phyloP scores from a whole-genome alignment of 129 eudicot genomes.

The Escallonia rubra region DNA sequence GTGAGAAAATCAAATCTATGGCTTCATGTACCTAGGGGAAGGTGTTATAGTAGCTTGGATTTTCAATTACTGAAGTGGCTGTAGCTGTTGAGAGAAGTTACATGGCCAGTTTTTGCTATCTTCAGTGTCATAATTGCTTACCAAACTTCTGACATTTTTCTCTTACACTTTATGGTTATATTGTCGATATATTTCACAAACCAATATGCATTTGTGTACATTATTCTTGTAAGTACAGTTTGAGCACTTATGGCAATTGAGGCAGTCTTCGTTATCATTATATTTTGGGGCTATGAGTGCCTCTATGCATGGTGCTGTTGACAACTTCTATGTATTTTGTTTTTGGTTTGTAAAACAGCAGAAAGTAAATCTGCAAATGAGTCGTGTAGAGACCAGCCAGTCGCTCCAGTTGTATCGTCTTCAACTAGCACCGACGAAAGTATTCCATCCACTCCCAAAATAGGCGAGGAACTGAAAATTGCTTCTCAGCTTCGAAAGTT shows the following conservation, averaged over 20 bases:
- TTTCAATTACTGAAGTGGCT: too few relatives aligned
- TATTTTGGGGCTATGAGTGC: neutral
- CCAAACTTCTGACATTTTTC: too few relatives aligned
- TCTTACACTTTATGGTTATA: too few relatives aligned
- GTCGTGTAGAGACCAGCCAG: constrained; percentile 66
- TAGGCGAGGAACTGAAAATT: constrained; percentile 68
- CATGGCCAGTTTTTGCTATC: too few relatives aligned
- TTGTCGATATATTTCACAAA: too few relatives aligned
- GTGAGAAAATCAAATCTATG: too few relatives aligned
- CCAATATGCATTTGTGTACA: too few relatives aligned
- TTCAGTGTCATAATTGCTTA: too few relatives aligned
- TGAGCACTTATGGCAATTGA: neutral
- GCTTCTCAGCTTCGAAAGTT: constrained; percentile 83
- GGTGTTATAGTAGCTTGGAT: too few relatives aligned
- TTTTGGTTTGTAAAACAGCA: constrained; percentile 30
- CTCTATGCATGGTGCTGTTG: neutral
- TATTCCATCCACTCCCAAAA: constrained; percentile 59
- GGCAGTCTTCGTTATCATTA: neutral
- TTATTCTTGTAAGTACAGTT: neutral
- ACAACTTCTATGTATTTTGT: neutral
- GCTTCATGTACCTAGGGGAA: too few relatives aligned
- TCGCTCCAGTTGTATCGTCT: constrained; percentile 66
- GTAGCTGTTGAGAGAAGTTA: too few relatives aligned
- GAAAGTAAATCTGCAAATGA: constrained; percentile 65
- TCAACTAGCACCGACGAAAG: constrained; percentile 72